A percentile compares a stretch with the other conserved stretches of the same genome.
Conservation (phyloP, 2,329 filamentous ascomycete species). For the Xylaria sp. region DNA sequence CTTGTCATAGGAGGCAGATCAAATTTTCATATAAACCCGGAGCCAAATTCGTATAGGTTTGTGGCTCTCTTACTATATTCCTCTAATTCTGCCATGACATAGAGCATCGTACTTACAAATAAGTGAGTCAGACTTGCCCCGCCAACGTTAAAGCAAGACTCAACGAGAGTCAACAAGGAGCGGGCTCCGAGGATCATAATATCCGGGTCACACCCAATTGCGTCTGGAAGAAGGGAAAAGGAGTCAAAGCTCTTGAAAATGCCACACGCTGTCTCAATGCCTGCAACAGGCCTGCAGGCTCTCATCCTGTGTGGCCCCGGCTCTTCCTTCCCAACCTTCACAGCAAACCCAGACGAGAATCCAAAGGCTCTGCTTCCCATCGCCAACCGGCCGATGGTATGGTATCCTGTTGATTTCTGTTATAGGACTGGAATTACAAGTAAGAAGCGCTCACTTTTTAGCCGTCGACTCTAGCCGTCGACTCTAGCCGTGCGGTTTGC, state of each 20-base stretch:
- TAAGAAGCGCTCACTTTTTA: constrained; percentile 48
- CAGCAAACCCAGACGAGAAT: constrained; percentile 77
- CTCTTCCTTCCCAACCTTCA: constrained; percentile 82
- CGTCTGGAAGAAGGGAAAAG: not conserved
- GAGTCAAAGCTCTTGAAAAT: constrained; percentile 51
- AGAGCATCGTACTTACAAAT: not conserved
- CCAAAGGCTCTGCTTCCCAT: constrained; percentile 84
- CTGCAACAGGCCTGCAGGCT: constrained; percentile 79
- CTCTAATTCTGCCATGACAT: not conserved
- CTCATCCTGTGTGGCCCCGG: constrained; percentile 84
- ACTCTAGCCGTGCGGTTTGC: not conserved
- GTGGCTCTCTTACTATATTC: not conserved
- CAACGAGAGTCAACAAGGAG: not conserved
- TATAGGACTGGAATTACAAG: constrained; percentile 79
- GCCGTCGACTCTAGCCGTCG: not conserved
- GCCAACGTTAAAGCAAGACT: not conserved
- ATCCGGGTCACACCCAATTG: not conserved
- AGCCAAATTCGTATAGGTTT: not conserved
- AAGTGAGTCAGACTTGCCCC: constrained; percentile 2
- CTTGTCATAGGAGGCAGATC: not conserved
- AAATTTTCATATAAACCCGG: not conserved
- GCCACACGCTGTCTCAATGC: constrained; percentile 77
- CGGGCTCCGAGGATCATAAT: not conserved
- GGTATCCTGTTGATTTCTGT: constrained; percentile 87
- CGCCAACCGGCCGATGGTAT: constrained; percentile 86